phyloP scores from a whole-genome alignment of 768 basidiomycete genomes.

The Tricholoma saponaceum region DNA sequence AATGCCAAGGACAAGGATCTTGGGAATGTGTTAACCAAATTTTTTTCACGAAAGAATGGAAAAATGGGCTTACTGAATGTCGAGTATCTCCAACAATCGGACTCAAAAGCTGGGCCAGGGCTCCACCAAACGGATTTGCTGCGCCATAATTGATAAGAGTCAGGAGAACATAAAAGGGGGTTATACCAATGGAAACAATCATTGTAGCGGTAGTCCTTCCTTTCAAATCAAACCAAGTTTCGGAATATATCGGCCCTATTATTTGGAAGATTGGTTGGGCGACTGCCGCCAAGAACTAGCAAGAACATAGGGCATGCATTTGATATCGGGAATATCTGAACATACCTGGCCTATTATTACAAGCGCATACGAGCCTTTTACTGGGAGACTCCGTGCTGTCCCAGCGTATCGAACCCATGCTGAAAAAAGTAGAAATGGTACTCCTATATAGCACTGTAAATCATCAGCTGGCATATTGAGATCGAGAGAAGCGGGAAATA shows the following conservation, averaged over 20 bases:
- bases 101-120: conserved; percentile 69
- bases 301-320: neutral
- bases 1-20: conserved; percentile 72
- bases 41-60: neutral
- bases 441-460: conserved; percentile 60
- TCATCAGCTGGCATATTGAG: neutral
- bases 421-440: conserved; percentile 49
- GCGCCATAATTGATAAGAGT: neutral
- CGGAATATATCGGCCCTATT: conserved; percentile 76
- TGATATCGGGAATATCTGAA: neutral
- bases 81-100: conserved; percentile 52
- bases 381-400: conserved; percentile 50
- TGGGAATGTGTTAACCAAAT: neutral
- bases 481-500: conserved; percentile 6
- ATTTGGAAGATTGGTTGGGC: conserved; percentile 75
- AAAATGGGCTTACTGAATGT: conserved; percentile 46
- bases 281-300: conserved; percentile 56
- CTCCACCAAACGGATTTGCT: conserved; percentile 76
- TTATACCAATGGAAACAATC: conserved; percentile 48
- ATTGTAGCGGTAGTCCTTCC: conserved; percentile 77
- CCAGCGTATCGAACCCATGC: conserved; percentile 79
- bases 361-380: conserved; percentile 54
- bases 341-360: conserved; percentile 69
- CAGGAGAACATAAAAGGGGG: neutral
- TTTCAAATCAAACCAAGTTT: conserved; percentile 76